Percentiles rank a stretch among this genome's conserved stretches.
Evolutionary conservation across 2,329 filamentous ascomycete genomes (phyloP).

Genomic region (Apiospora rasikravindrae): DNA sequence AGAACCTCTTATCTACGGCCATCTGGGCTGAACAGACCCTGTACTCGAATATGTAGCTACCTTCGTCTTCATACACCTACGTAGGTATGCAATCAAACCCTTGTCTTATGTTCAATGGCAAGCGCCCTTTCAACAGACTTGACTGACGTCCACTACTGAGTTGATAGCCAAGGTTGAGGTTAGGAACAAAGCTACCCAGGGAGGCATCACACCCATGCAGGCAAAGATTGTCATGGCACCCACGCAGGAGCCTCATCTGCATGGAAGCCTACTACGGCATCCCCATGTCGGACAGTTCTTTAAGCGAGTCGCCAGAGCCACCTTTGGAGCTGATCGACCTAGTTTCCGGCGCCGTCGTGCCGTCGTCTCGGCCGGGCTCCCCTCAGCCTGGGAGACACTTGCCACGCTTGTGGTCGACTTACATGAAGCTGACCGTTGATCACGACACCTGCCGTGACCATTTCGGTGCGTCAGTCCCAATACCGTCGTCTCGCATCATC

Average conservation of each 20-base stretch:
- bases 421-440: conserved; percentile 56
- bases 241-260: conserved; percentile 13
- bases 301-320: conserved; percentile 24
- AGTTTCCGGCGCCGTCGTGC: conserved; percentile 32
- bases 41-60: background rate
- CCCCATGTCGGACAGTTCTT: conserved; percentile 23
- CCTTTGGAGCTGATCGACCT: conserved; percentile 31
- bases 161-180: background rate
- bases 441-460: conserved; percentile 59
- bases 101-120: background rate
- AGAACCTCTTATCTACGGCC: background rate
- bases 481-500: background rate
- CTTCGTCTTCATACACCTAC: no score
- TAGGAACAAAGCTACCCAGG: background rate
- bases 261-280: conserved; percentile 16
- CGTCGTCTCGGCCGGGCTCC: conserved; percentile 24
- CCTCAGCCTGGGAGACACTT: conserved; percentile 17
- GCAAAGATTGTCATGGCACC: background rate
- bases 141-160: background rate
- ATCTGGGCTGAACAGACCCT: background rate
- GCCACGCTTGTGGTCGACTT: conserved; percentile 50
- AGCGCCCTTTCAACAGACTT: background rate
- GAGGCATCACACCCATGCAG: background rate
- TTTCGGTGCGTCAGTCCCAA: conserved; percentile 49
- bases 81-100: background rate